Evolutionary conservation across 2,329 filamentous ascomycete species (phyloP), one percentile per base, ranked within the genome.

Genomic region (Claviceps sorghi): DNA sequence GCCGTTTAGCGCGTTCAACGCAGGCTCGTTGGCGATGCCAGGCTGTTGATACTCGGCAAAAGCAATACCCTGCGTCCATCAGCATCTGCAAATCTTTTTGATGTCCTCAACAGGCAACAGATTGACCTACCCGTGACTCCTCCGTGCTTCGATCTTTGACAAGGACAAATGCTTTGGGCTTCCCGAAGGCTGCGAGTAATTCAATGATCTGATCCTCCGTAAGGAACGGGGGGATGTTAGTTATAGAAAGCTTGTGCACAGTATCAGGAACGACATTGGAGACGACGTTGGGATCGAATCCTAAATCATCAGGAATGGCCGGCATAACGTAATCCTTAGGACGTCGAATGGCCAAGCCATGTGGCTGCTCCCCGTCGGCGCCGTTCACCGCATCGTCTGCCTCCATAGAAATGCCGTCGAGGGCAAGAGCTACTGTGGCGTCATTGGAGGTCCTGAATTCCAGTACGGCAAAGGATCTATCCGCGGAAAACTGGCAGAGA

Each of bases 291-390:
- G 84, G 82, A 61, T 90, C 82, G 60, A 84, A 84, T 42, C 83
- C 77, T 45, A 80, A 77, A 29, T 89, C 84, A 48, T 90, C 86
- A 1, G 79, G 79, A 36, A 86, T 75, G 15, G 86, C 83, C 10
- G 91, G 91, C 51, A 95, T 89, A 60, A 97, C 95, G 68, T 97
- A 98, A 67, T 98, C 93, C 71, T 95, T 96, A 43, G 94, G 94
- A 46, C 93, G 81, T 57, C 83, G 82, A 59, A 97, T 88, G 38
- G 82, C 76, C 41, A 97, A 74, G 7, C 85, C 84, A 47, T 70
- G 65, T 22, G 71, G 74, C 3, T 72, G 74, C 3, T 72, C 72
- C 50, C 81, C 78, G 32, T 74, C 67, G 22, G 71, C 70, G 51
- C 82, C 79, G 38, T 75, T 69, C 30, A 71, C 69, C 51, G 73